Percentiles rank a stretch among this genome's conserved stretches.
These are phyloP conservation scores for Bodo saltans DNA, from an alignment of 78 protist genomes.

Conservation along the genomic window DNA sequence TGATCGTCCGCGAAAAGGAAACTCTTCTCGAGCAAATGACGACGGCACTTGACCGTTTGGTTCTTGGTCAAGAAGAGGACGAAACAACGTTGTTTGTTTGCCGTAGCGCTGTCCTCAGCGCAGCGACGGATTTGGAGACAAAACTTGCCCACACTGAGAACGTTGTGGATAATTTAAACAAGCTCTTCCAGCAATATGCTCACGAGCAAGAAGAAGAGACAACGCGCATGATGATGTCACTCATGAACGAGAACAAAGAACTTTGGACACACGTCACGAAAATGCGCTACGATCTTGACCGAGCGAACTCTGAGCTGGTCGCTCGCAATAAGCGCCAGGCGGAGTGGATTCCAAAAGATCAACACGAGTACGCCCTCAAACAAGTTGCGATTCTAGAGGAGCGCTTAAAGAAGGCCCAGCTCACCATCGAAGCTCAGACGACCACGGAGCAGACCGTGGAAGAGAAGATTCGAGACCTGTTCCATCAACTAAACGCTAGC, in stretches of 20 bases:
- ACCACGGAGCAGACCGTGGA: background rate
- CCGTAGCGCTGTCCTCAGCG: background rate
- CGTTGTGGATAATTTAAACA: background rate
- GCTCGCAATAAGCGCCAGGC: background rate
- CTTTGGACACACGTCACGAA: background rate
- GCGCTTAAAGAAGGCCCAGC: background rate
- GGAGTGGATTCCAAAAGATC: background rate
- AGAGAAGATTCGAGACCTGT: background rate
- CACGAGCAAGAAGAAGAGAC: background rate
- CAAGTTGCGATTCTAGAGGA: background rate
- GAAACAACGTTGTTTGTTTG: background rate
- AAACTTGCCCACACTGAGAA: background rate
- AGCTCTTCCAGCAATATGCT: background rate
- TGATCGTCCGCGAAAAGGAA: background rate
- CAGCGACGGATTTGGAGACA: background rate
- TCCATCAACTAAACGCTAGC: background rate
- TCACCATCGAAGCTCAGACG: background rate
- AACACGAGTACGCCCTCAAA: background rate
- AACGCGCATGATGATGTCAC: background rate
- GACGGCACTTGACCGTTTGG: background rate
- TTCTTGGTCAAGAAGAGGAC: background rate
- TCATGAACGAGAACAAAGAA: background rate
- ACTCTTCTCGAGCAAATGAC: background rate
- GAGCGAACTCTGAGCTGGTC: background rate
- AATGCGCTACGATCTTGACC: background rate